Base-by-base conservation (phyloP, 768 basidiomycete genomes). In the Rhizopogon salebrosus region DNA sequence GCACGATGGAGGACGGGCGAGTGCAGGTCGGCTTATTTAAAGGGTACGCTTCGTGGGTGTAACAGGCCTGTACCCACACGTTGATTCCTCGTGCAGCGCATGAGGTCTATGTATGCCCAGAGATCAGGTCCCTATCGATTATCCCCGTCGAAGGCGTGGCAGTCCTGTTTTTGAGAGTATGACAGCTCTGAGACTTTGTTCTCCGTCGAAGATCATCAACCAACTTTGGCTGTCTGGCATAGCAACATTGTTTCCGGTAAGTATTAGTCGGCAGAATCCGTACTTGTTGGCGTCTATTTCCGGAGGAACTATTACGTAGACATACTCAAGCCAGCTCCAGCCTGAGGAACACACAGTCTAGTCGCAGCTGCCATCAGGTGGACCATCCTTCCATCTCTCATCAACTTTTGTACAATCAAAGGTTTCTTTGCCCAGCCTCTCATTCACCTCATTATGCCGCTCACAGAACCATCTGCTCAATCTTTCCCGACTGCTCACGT, bases 331-430 rank as follows among this genome's bases (percentile, higher is more conserved):
- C 31, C 20, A 24, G 2, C 24, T 51, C 16, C n/a, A 55, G n/a
- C n/a, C n/a, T n/a, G n/a, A n/a, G n/a, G 20, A 22, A 34, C 20
- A 31, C 13, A 13, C 14, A 27, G 9, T 40, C 57, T 68, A 94
- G 75, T 95, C 92, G 65, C 95, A 98, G 41, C 87, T 83, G 16
- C 92, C 93, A 68, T 98, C 92, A 4, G 67, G 60, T 22, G 91
- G 89, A 1, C 94, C 95, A 67, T 95, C 91, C 73, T 79, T 89
- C 95, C 95, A 98, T 62, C 95, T 75, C 74, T 92, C 87, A 58
- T 89, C 87, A 41, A 87, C 82, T 65, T 81, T 91, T 31, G 70
- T 63, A 66, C 95, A 98, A 66, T 92, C 84, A 69, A 98, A 98
- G 49, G 40, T 66, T 53, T 76, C 75, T 78, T 97, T 98, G 38